These are phyloP conservation scores for Yamadazyma dendronema DNA, from an alignment of 1,139 yeast genomes.

Conservation along the genomic window DNA sequence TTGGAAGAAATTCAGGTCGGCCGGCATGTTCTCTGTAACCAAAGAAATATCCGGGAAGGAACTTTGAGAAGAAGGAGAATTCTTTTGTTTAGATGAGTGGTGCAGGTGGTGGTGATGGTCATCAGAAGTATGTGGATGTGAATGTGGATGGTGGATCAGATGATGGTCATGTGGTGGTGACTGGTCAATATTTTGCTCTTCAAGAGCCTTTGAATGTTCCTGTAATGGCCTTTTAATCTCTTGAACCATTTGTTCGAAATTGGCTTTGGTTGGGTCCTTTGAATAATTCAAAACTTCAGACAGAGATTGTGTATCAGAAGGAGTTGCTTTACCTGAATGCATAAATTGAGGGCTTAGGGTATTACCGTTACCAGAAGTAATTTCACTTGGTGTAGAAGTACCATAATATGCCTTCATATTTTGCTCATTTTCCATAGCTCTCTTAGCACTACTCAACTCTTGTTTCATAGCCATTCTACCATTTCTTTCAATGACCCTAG, in stretches of 20 bases:
- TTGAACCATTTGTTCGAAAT: conserved; percentile 34
- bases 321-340: conserved; percentile 18
- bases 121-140: background rate
- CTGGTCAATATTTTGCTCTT: background rate
- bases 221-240: conserved; percentile 22
- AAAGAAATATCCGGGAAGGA: conserved; percentile 48
- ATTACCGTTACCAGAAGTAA: conserved; percentile 7
- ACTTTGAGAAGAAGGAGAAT: conserved; percentile 40
- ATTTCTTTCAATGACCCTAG: conserved; percentile 42
- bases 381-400: conserved; percentile 7
- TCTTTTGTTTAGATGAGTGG: conserved; percentile 13
- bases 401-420: conserved; percentile 20
- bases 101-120: background rate
- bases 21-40: conserved; percentile 45
- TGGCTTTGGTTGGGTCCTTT: conserved; percentile 17
- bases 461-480: conserved; percentile 39
- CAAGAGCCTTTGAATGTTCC: background rate
- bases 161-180: conserved; percentile 1
- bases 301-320: conserved; percentile 12
- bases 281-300: background rate
- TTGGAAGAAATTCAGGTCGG: conserved; percentile 41
- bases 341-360: conserved; percentile 10
- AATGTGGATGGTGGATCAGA: conserved; percentile 1
- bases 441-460: conserved; percentile 29
- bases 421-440: conserved; percentile 24